Evolutionary conservation across 2,329 filamentous ascomycete species (phyloP).

Genomic region (Microascus cirrosus): DNA sequence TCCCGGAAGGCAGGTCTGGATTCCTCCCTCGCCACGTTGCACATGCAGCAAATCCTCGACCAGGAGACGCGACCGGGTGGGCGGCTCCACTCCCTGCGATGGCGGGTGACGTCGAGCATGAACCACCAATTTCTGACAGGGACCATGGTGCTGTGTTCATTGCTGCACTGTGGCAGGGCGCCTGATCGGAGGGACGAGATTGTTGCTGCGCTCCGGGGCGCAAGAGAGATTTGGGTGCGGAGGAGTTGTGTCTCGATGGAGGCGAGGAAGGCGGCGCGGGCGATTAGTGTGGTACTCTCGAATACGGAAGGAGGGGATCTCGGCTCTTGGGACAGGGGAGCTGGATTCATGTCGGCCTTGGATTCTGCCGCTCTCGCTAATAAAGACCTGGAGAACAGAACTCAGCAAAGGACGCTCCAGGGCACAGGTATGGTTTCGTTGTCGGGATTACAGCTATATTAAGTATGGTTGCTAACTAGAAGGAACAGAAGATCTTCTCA

Average conservation of each 20-base stretch:
- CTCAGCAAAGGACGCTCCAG: too few relatives aligned
- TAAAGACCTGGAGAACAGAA: too few relatives aligned
- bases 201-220: neutral
- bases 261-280: too few relatives aligned
- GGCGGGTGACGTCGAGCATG: conserved; percentile 11
- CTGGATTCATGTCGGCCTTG: too few relatives aligned
- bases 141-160: conserved; percentile 13
- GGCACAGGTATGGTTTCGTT: too few relatives aligned
- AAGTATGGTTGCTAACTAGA: too few relatives aligned
- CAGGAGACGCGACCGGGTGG: conserved; percentile 12
- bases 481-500: too few relatives aligned
- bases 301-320: too few relatives aligned
- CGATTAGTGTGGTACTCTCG: too few relatives aligned
- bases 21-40: conserved; percentile 11
- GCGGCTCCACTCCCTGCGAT: conserved; percentile 12
- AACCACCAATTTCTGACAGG: conserved; percentile 15
- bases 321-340: too few relatives aligned
- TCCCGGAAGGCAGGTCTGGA: conserved; percentile 13
- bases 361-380: too few relatives aligned
- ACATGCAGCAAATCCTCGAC: conserved; percentile 13
- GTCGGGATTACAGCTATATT: too few relatives aligned
- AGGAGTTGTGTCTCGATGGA: neutral
- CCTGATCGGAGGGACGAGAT: neutral
- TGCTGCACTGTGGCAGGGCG: neutral
- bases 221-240: neutral